A percentile compares a stretch with the other conserved stretches of the same genome.
Evolutionary conservation across 139 green algal species (phyloP).

Genomic region (Chlorella sp.): DNA sequence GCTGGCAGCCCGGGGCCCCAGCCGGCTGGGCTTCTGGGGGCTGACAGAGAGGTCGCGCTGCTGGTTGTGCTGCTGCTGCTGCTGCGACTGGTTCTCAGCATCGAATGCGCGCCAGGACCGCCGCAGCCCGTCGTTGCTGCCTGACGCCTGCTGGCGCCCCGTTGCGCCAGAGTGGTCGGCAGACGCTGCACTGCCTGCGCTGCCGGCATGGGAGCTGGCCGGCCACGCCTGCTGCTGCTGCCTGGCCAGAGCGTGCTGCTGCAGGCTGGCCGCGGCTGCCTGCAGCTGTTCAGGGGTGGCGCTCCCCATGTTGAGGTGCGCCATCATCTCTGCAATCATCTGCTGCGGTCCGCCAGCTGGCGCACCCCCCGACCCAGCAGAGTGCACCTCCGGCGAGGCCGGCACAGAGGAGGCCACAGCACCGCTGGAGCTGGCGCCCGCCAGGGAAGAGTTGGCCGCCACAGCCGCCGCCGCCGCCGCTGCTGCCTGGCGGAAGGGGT

Average conservation of each 20-base stretch:
- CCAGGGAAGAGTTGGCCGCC: neutral
- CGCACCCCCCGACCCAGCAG: neutral
- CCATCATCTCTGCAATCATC: slow-evolving; percentile 30
- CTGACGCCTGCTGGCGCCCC: neutral
- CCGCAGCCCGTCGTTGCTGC: neutral
- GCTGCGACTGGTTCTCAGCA: neutral
- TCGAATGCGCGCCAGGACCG: neutral
- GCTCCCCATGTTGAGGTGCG: neutral
- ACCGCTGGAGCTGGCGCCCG: neutral
- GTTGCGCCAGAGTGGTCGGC: neutral
- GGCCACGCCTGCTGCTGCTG: slow-evolving; percentile 6
- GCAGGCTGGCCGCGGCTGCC: neutral
- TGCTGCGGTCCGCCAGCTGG: neutral
- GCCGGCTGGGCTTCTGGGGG: slow-evolving; percentile 1
- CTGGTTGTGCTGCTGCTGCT: neutral
- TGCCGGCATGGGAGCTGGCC: neutral
- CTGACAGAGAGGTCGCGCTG: neutral
- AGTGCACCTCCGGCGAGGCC: neutral
- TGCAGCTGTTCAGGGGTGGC: slow-evolving; percentile 1
- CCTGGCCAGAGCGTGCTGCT: slow-evolving; percentile 19
- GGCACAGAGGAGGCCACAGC: too few species aligned
- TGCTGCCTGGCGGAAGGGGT: slow-evolving; percentile 3
- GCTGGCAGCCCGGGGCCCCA: neutral
- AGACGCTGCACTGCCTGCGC: slow-evolving; percentile 8
- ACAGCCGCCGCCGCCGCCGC: neutral